Percentiles rank a stretch among this genome's conserved stretches.
Evolutionary conservation across 805 yeast genomes (phyloP).

Genomic region (Hanseniaspora valbyensis): DNA sequence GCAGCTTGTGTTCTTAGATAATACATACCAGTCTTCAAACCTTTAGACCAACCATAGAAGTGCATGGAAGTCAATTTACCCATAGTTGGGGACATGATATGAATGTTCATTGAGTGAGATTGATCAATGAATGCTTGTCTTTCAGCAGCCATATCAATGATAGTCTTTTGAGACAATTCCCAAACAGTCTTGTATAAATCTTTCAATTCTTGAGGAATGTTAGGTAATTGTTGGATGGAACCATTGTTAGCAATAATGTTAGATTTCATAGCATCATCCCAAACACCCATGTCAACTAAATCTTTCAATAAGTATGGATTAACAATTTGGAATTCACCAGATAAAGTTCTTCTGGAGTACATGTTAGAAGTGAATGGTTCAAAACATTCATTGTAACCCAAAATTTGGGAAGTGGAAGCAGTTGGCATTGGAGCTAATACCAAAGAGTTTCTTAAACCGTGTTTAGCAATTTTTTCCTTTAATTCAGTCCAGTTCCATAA

Average conservation of each 20-base stretch:
- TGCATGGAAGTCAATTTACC: conserved; percentile 96
- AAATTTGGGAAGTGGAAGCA: conserved; percentile 91
- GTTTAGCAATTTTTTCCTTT: conserved; percentile 44
- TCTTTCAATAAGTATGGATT: conserved; percentile 79
- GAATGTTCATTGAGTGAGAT: conserved; percentile 85
- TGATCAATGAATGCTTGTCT: conserved; percentile 78
- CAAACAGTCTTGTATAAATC: conserved; percentile 86
- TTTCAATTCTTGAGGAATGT: conserved; percentile 65
- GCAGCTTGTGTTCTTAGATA: conserved; percentile 97
- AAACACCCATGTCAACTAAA: conserved; percentile 66
- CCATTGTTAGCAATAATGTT: conserved; percentile 68
- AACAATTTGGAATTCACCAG: conserved; percentile 90
- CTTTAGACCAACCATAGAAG: conserved; percentile 97
- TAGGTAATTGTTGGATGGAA: conserved; percentile 65
- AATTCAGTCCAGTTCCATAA: conserved; percentile 77
- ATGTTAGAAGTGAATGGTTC: conserved; percentile 93
- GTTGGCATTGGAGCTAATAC: conserved; percentile 96
- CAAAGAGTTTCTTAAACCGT: conserved; percentile 79
- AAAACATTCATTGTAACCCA: conserved; percentile 90
- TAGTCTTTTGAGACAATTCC: conserved; percentile 81
- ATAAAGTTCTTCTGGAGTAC: conserved; percentile 77
- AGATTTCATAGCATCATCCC: conserved; percentile 73
- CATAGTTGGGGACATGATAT: conserved; percentile 83
- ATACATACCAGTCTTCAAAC: conserved; percentile 97
- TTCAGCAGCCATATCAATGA: conserved; percentile 77